A percentile compares a stretch with the other conserved stretches of the same genome.
These are phyloP conservation scores for Aschersonia sp. DNA, from an alignment of 2,329 filamentous ascomycete species.

Conservation along the genomic window DNA sequence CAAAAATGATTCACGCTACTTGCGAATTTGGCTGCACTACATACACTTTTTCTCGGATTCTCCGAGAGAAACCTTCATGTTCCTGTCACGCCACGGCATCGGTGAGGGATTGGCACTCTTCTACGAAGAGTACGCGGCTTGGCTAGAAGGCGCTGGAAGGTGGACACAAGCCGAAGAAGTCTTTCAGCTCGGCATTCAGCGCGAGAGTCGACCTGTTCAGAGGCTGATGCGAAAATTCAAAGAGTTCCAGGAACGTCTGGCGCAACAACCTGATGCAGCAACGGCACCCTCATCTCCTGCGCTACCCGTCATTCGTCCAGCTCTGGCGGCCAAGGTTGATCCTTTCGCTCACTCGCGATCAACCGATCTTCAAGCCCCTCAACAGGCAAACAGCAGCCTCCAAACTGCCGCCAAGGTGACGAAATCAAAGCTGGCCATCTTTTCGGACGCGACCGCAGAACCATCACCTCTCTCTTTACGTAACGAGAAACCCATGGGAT, in stretches of 20 bases:
- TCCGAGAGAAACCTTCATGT: conserved; percentile 87
- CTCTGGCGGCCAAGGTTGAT: conserved; percentile 72
- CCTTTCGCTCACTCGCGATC: conserved; percentile 53
- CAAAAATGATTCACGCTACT: conserved; percentile 86
- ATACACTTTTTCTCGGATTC: conserved; percentile 85
- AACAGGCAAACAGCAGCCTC: conserved; percentile 29
- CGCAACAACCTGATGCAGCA: conserved; percentile 46
- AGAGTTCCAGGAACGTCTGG: conserved; percentile 71
- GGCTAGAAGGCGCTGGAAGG: conserved; percentile 71
- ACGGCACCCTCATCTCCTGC: conserved; percentile 72
- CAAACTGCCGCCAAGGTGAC: conserved; percentile 45
- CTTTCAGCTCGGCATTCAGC: conserved; percentile 78
- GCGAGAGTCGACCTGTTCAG: conserved; percentile 69
- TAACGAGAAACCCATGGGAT: conserved; percentile 51
- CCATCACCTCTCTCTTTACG: conserved; percentile 40
- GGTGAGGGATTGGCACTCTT: conserved; percentile 80
- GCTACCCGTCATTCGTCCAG: conserved; percentile 68
- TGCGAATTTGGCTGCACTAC: conserved; percentile 90
- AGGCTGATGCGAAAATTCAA: conserved; percentile 77
- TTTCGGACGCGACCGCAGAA: conserved; percentile 60
- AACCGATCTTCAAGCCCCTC: conserved; percentile 52
- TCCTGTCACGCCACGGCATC: conserved; percentile 75
- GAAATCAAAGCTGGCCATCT: conserved; percentile 78
- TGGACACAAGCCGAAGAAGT: conserved; percentile 92
- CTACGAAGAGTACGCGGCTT: conserved; percentile 93